Conservation (phyloP, 2,329 filamentous ascomycete species). For the Colletotrichum camelliae region DNA sequence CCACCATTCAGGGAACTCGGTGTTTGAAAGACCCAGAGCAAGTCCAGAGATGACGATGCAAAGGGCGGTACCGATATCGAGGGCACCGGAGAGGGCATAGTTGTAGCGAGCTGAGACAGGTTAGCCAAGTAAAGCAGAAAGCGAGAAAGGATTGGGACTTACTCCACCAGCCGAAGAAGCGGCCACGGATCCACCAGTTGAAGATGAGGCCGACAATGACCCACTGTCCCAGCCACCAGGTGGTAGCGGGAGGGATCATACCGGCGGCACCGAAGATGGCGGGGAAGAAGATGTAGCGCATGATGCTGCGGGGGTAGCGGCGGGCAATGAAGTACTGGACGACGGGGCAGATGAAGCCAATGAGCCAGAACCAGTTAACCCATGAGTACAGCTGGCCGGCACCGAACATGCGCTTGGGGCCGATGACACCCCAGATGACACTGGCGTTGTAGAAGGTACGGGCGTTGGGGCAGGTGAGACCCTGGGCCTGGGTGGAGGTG, state of each 20-base stretch:
- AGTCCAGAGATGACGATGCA: conserved; percentile 59
- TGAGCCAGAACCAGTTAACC: conserved; percentile 59
- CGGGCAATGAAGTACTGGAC: conserved; percentile 54
- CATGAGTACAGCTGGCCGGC: conserved; percentile 50
- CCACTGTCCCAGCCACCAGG: conserved; percentile 61
- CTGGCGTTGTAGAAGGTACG: conserved; percentile 66
- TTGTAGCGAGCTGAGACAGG: conserved; percentile 52
- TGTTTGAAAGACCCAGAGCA: conserved; percentile 49
- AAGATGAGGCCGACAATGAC: conserved; percentile 60
- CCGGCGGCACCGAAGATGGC: conserved; percentile 57
- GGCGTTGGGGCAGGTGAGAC: conserved; percentile 62
- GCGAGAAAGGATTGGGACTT: background rate
- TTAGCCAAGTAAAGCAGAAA: background rate
- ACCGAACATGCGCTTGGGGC: conserved; percentile 37
- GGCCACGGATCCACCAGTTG: conserved; percentile 56
- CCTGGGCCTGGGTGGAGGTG: conserved; percentile 48
- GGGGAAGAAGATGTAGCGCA: conserved; percentile 57
- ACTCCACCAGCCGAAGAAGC: conserved; percentile 61
- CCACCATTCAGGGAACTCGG: conserved; percentile 56
- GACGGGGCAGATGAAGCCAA: conserved; percentile 53
- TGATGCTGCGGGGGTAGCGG: conserved; percentile 48
- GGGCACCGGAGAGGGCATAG: conserved; percentile 62
- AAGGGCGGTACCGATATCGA: conserved; percentile 64
- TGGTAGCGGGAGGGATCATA: conserved; percentile 59
- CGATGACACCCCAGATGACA: conserved; percentile 67